Conservation (phyloP, 352 stramenopile species). For the Phytophthora tentaculata region DNA sequence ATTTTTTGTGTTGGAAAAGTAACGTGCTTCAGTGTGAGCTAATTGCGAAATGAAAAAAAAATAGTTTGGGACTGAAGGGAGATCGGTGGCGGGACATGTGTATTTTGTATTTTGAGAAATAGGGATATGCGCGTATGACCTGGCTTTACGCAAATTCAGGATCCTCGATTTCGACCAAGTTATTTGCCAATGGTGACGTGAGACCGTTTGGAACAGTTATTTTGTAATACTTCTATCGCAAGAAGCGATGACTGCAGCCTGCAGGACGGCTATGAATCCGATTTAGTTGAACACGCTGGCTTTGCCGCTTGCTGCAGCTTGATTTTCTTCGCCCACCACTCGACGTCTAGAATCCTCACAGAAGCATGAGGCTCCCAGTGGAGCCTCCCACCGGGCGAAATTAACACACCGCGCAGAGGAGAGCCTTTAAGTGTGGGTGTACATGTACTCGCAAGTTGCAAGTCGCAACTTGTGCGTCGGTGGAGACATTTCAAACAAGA, state of each 20-base stretch:
- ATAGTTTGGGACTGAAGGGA: background rate
- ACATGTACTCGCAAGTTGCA: background rate
- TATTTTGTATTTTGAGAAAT: background rate
- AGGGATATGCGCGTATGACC: background rate
- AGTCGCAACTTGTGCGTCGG: background rate
- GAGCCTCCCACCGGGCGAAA: background rate
- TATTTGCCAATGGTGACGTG: background rate
- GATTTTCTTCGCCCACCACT: conserved; percentile 14
- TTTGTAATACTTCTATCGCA: too few species aligned
- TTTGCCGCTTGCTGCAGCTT: conserved; percentile 15
- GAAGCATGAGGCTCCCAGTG: background rate
- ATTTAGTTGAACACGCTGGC: conserved; percentile 12
- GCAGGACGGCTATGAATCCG: too few species aligned
- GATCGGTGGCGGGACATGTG: conserved; percentile 5
- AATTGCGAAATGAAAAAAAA: conserved; percentile 22
- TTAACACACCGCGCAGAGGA: conserved; percentile 5
- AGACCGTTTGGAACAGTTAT: too few species aligned
- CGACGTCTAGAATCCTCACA: conserved; percentile 3
- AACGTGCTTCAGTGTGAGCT: background rate
- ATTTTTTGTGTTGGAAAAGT: background rate
- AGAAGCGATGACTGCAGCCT: too few species aligned
- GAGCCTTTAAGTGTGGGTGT: conserved; percentile 5
- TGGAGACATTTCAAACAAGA: conserved; percentile 19
- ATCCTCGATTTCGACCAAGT: conserved; percentile 6
- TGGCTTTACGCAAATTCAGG: conserved; percentile 10